Percentiles rank a stretch among this genome's conserved stretches.
phyloP scores from a whole-genome alignment of 257 asterid genomes.

The Nicotiana tabacum region DNA sequence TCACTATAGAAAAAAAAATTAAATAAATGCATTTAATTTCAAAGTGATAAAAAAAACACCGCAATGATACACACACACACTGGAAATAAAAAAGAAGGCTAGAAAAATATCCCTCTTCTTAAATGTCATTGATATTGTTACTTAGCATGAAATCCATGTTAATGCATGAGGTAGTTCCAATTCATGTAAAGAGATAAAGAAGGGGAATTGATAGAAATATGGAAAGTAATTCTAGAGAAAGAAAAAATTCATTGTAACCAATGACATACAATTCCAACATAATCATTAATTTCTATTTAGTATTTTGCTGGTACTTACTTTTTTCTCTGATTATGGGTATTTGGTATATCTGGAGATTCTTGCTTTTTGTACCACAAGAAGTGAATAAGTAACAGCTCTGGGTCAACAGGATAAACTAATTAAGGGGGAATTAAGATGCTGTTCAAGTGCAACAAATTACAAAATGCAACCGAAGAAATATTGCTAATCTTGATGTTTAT shows the following conservation, averaged over 20 bases:
- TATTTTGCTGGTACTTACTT: background rate
- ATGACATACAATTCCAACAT: background rate
- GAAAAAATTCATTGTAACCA: background rate
- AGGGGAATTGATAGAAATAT: too few relatives aligned
- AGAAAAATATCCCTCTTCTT: background rate
- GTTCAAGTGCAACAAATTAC: background rate
- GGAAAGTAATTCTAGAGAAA: background rate
- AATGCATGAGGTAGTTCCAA: background rate
- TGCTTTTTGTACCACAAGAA: background rate
- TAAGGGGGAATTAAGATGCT: background rate
- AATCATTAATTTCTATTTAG: background rate
- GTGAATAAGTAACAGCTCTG: background rate
- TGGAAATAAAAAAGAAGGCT: background rate
- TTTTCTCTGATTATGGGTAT: background rate
- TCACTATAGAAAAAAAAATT: background rate
- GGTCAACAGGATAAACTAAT: background rate
- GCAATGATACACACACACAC: background rate
- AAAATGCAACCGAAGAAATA: background rate
- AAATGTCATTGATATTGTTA: background rate
- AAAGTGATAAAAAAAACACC: too few relatives aligned
- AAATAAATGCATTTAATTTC: background rate
- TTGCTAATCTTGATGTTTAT: background rate
- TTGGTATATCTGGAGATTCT: background rate
- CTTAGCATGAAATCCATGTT: background rate
- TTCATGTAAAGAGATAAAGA: too few relatives aligned